Conservation (phyloP, 2,329 filamentous ascomycete species). For the Stromatinia cepivora region DNA sequence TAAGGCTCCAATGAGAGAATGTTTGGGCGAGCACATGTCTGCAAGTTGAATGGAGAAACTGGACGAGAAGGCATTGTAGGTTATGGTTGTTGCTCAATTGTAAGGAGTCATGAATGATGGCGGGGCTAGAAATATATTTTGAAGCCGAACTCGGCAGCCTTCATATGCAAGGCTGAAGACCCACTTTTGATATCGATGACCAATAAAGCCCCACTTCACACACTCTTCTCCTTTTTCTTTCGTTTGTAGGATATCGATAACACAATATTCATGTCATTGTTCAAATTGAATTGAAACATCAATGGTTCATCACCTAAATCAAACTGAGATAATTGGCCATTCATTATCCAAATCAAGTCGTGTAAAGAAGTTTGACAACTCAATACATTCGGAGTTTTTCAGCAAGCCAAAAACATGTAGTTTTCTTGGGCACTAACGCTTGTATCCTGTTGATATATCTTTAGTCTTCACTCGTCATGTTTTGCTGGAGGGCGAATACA, state of each 20-base stretch:
- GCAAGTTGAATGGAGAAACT: slow-evolving; percentile 65
- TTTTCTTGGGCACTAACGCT: neutral
- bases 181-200: slow-evolving; percentile 1
- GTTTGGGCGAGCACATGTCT: slow-evolving; percentile 74
- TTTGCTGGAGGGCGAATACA: neutral
- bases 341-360: neutral
- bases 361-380: neutral
- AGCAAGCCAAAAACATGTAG: neutral
- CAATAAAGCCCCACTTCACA: neutral
- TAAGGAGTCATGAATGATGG: neutral
- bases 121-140: slow-evolving; percentile 23
- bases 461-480: neutral
- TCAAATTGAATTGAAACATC: too few relatives aligned
- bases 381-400: neutral
- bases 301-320: too few relatives aligned
- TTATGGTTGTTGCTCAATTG: slow-evolving; percentile 8
- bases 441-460: neutral
- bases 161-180: slow-evolving; percentile 11
- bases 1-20: slow-evolving; percentile 77
- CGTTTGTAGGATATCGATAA: slow-evolving; percentile 13
- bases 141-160: slow-evolving; percentile 16
- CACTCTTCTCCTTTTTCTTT: slow-evolving; percentile 1
- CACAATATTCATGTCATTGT: too few relatives aligned
- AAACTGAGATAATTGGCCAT: too few relatives aligned
- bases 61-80: slow-evolving; percentile 36